Conservation (phyloP, 768 basidiomycete species). For the Lactarius deliciosus region DNA sequence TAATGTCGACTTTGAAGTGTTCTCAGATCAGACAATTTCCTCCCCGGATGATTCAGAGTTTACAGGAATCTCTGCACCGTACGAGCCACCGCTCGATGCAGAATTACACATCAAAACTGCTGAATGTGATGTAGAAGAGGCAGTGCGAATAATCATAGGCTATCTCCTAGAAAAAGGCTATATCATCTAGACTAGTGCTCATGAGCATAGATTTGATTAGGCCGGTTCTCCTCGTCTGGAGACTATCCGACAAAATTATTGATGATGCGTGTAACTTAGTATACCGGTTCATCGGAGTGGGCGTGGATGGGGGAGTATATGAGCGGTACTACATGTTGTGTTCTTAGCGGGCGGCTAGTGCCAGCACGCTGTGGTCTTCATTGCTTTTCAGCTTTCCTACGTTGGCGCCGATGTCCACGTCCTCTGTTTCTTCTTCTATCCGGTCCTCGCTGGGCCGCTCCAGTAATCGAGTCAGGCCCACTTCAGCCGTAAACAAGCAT, state of each 20-base stretch:
- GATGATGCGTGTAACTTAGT: constrained; percentile 5
- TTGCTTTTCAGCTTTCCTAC: not conserved
- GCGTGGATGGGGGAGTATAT: constrained; percentile 2
- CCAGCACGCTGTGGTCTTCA: constrained; percentile 15
- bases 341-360: constrained; percentile 20
- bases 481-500: constrained; percentile 76
- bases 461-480: constrained; percentile 66
- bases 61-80: constrained; percentile 96
- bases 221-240: not conserved
- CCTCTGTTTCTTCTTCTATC: constrained; percentile 67
- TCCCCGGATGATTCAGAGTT: constrained; percentile 67
- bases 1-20: not conserved
- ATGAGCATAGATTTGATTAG: constrained; percentile 8
- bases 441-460: constrained; percentile 50
- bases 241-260: not conserved
- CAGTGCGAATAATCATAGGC: constrained; percentile 73
- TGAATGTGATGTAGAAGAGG: constrained; percentile 70
- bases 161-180: constrained; percentile 72
- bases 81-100: constrained; percentile 81
- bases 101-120: constrained; percentile 94
- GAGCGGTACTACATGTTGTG: not conserved
- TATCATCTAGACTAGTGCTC: constrained; percentile 18
- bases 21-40: not conserved
- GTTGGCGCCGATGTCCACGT: constrained; percentile 23
- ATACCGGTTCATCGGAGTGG: constrained; percentile 6